These are phyloP conservation scores for Penicillium samsonianum DNA, from an alignment of 495 filamentous ascomycete genomes.

Conservation along the genomic window DNA sequence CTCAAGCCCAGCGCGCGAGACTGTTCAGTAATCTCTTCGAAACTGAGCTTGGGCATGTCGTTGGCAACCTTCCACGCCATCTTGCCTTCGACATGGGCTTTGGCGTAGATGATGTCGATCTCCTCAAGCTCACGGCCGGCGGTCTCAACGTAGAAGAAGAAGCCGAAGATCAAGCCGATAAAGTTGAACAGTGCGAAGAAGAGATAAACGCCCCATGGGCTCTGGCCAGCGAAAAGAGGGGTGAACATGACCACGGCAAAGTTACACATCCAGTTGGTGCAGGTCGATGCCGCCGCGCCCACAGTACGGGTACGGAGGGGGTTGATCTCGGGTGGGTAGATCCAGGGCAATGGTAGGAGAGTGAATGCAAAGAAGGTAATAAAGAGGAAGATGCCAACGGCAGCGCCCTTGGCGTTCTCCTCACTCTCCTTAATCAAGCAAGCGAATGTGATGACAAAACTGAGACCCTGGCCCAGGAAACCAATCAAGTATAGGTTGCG, in stretches of 20 bases:
- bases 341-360: constrained; percentile 54
- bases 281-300: constrained; percentile 65
- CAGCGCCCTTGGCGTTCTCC: constrained; percentile 49
- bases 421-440: constrained; percentile 57
- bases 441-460: constrained; percentile 43
- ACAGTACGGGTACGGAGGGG: constrained; percentile 66
- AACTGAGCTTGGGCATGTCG: constrained; percentile 40
- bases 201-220: constrained; percentile 40
- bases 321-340: constrained; percentile 64
- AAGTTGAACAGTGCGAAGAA: constrained; percentile 75
- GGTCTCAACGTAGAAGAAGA: constrained; percentile 74
- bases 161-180: constrained; percentile 60
- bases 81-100: constrained; percentile 40
- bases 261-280: constrained; percentile 71
- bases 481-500: constrained; percentile 62
- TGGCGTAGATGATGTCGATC: constrained; percentile 59
- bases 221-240: constrained; percentile 35
- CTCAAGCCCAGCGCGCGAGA: constrained; percentile 33
- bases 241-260: constrained; percentile 73
- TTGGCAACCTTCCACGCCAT: constrained; percentile 36
- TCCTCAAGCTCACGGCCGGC: constrained; percentile 71
- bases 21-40: constrained; percentile 34
- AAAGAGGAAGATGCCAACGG: constrained; percentile 70
- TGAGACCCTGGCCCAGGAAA: constrained; percentile 20
- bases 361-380: constrained; percentile 68